Percentiles rank a stretch among this genome's conserved stretches.
Conservation (phyloP, 176 grass and related monocot genomes). For the Secale cereale region DNA sequence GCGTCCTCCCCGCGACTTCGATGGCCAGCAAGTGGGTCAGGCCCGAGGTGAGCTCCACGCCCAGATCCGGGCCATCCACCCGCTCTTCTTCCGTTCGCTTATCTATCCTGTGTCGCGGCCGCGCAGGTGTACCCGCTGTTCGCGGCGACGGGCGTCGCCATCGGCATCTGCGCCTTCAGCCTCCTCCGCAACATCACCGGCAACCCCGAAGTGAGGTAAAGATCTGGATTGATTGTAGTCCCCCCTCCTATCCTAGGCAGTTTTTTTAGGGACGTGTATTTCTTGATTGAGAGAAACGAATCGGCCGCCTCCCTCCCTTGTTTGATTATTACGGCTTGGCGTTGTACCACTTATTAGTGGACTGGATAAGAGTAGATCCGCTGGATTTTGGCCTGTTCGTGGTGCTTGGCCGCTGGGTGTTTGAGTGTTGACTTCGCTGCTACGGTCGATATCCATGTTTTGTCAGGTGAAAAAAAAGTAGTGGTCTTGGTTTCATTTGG, state of each 20-base stretch:
- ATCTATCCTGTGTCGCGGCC: neutral
- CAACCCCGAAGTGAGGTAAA: conserved; percentile 90
- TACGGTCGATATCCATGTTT: neutral
- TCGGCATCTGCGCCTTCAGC: conserved; percentile 63
- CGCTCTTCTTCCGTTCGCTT: neutral
- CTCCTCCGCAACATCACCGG: conserved; percentile 66
- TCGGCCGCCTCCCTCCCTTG: neutral
- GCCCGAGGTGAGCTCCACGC: conserved; percentile 52
- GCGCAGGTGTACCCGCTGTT: conserved; percentile 88
- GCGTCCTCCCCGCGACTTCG: neutral
- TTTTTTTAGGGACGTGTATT: too few relatives aligned
- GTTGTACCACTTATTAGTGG: neutral
- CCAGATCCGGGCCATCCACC: neutral
- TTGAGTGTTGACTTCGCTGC: neutral
- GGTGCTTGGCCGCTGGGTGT: neutral
- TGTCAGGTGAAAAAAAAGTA: neutral
- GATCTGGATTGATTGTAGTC: neutral
- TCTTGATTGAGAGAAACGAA: neutral
- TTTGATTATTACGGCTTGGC: neutral
- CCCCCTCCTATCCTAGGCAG: too few relatives aligned
- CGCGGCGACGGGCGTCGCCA: conserved; percentile 66
- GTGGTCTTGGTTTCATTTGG: neutral
- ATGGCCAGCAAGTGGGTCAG: conserved; percentile 83
- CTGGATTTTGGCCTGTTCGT: neutral
- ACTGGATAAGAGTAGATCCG: conserved; percentile 22